Evolutionary conservation across 306 rosid species (phyloP).

Genomic region (Castanea sativa): DNA sequence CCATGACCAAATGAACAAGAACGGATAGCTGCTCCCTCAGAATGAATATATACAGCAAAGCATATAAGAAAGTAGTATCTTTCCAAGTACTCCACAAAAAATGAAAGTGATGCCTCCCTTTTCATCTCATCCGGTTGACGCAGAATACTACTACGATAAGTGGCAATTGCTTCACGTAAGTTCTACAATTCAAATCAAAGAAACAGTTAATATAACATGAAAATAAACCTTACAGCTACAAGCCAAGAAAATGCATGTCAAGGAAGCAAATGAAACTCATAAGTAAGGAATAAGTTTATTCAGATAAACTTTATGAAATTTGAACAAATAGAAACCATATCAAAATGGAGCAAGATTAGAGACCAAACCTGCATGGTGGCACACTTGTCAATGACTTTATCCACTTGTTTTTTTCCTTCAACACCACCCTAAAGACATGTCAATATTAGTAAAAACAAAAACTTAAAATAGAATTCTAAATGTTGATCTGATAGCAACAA

Average conservation of each 20-base stretch:
- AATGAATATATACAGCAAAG: constrained; percentile 86
- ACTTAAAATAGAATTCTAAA: background rate
- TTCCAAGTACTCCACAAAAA: constrained; percentile 87
- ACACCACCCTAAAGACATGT: constrained; percentile 73
- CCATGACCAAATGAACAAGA: constrained; percentile 45
- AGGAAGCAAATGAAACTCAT: constrained; percentile 18
- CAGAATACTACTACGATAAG: constrained; percentile 79
- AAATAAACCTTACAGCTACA: constrained; percentile 12
- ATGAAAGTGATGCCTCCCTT: constrained; percentile 79
- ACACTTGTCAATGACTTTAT: constrained; percentile 88
- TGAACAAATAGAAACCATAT: background rate
- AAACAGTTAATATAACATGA: constrained; percentile 22
- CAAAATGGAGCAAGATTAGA: constrained; percentile 11
- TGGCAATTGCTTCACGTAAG: constrained; percentile 87
- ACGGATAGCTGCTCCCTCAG: constrained; percentile 54
- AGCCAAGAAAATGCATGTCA: constrained; percentile 16
- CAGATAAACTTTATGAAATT: background rate
- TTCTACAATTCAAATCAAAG: constrained; percentile 48
- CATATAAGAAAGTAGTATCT: constrained; percentile 97
- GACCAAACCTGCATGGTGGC: constrained; percentile 83
- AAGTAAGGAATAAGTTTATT: background rate
- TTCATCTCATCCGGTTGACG: constrained; percentile 96
- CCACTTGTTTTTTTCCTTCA: constrained; percentile 95
- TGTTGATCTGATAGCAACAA: constrained; percentile 16
- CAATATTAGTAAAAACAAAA: constrained; percentile 17